Evolutionary conservation across 1,284 basidiomycete species (phyloP).

Genomic region (Ceraceosorus bombacis): DNA sequence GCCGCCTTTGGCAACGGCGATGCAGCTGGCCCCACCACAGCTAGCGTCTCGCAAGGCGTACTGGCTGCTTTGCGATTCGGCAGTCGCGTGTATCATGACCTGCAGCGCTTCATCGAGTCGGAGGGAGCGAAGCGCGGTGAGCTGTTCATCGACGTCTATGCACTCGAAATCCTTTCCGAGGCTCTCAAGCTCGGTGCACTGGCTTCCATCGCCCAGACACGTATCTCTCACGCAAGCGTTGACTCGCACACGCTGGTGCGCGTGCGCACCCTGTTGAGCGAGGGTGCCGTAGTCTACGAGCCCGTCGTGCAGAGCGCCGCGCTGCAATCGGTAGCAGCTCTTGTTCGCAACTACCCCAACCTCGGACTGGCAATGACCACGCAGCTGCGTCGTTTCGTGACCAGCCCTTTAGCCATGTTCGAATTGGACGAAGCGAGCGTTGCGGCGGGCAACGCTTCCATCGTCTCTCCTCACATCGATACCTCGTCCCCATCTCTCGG

Average conservation of each 20-base stretch:
- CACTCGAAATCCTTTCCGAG: conserved; percentile 29
- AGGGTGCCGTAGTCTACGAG: conserved; percentile 70
- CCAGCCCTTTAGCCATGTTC: conserved; percentile 77
- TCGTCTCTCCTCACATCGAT: conserved; percentile 58
- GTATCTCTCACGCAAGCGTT: conserved; percentile 38
- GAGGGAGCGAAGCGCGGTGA: conserved; percentile 27
- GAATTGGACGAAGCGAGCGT: conserved; percentile 50
- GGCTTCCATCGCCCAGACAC: conserved; percentile 66
- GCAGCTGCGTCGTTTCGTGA: conserved; percentile 79
- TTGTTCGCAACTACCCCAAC: conserved; percentile 75
- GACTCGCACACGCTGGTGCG: conserved; percentile 65
- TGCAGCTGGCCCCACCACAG: not conserved
- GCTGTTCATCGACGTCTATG: conserved; percentile 30
- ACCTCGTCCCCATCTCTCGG: conserved; percentile 57
- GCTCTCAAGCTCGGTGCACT: conserved; percentile 76
- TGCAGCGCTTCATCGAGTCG: conserved; percentile 41
- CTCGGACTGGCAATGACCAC: conserved; percentile 68
- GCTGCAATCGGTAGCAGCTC: conserved; percentile 67
- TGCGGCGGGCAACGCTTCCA: conserved; percentile 50
- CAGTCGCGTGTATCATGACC: conserved; percentile 37
- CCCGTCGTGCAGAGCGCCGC: conserved; percentile 76
- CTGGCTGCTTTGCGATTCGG: conserved; percentile 31
- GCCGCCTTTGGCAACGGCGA: conserved; percentile 19
- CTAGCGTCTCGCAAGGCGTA: conserved; percentile 16
- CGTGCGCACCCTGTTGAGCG: conserved; percentile 69